Conservation (phyloP, 352 stramenopile genomes). For the Globisporangium recalcitrans region DNA sequence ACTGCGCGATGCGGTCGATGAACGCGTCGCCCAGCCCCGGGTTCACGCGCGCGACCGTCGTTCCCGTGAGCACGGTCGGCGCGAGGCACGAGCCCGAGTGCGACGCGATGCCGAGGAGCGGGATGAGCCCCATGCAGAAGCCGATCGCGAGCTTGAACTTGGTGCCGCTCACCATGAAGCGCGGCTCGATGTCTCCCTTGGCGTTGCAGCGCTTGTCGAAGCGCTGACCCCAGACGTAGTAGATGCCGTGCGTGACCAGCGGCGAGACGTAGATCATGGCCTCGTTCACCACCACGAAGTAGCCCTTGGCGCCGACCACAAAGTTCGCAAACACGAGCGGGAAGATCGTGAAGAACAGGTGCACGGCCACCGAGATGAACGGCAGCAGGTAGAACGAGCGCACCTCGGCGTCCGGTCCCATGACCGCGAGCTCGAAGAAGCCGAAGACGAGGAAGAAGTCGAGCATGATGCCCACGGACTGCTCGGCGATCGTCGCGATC, state of each 20-base stretch:
- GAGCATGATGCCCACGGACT: constrained; percentile 17
- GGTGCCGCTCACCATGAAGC: constrained; percentile 4
- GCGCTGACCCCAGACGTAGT: constrained; percentile 14
- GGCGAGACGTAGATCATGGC: constrained; percentile 18
- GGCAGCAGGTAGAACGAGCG: constrained; percentile 13
- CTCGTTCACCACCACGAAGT: constrained; percentile 15
- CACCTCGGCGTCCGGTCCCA: constrained; percentile 7
- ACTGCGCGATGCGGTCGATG: constrained; percentile 15
- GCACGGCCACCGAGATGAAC: constrained; percentile 10
- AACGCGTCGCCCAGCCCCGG: constrained; percentile 13
- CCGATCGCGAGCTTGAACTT: constrained; percentile 4
- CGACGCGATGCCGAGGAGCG: constrained; percentile 9
- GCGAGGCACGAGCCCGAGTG: constrained; percentile 12
- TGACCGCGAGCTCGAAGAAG: constrained; percentile 15
- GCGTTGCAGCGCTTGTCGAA: constrained; percentile 10
- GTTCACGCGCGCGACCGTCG: constrained; percentile 13
- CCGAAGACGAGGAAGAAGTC: constrained; percentile 14
- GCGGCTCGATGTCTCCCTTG: constrained; percentile 11
- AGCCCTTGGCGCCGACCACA: constrained; percentile 7
- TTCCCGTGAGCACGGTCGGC: constrained; percentile 13
- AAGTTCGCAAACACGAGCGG: constrained; percentile 18
- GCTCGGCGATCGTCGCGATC: constrained; percentile 11
- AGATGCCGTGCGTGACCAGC: constrained; percentile 15
- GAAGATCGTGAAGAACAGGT: constrained; percentile 16
- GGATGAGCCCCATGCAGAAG: constrained; percentile 13